These are phyloP conservation scores for Mycena epipterygia DNA, from an alignment of 768 basidiomycete genomes.

Conservation along the genomic window DNA sequence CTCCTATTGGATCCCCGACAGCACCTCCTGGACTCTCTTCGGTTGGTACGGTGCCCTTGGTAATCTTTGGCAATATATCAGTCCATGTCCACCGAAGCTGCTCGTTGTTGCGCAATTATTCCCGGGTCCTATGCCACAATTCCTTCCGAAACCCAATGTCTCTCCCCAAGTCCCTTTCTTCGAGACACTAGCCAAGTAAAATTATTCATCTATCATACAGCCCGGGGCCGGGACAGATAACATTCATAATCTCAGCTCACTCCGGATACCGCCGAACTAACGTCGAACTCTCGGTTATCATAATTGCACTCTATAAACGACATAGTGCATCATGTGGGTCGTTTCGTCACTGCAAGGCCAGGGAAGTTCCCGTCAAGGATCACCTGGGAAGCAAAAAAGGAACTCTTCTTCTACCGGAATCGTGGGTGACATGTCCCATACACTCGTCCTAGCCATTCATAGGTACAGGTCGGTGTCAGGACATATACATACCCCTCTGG, in stretches of 20 bases:
- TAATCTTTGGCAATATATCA: slow-evolving; percentile 32
- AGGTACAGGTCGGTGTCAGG: background rate
- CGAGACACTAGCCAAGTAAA: too few species aligned
- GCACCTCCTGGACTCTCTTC: background rate
- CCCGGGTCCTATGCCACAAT: slow-evolving; percentile 15
- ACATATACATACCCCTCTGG: background rate
- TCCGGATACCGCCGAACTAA: too few species aligned
- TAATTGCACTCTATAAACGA: background rate
- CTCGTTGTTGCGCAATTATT: background rate
- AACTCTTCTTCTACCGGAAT: background rate
- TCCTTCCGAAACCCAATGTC: background rate
- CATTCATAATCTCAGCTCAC: too few species aligned
- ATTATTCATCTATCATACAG: background rate
- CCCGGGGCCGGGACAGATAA: too few species aligned
- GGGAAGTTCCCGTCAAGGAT: slow-evolving; percentile 18
- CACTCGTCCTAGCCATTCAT: background rate
- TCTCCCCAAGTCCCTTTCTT: background rate
- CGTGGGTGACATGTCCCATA: slow-evolving; percentile 3
- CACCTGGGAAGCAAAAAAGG: background rate
- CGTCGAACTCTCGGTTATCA: too few species aligned
- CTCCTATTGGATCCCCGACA: background rate
- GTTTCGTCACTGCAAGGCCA: slow-evolving; percentile 1
- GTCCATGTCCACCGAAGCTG: background rate
- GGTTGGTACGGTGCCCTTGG: background rate
- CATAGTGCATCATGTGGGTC: slow-evolving; percentile 3